These are phyloP conservation scores for Pythium rhizo-oryzae DNA, from an alignment of 352 stramenopile species.

Conservation along the genomic window DNA sequence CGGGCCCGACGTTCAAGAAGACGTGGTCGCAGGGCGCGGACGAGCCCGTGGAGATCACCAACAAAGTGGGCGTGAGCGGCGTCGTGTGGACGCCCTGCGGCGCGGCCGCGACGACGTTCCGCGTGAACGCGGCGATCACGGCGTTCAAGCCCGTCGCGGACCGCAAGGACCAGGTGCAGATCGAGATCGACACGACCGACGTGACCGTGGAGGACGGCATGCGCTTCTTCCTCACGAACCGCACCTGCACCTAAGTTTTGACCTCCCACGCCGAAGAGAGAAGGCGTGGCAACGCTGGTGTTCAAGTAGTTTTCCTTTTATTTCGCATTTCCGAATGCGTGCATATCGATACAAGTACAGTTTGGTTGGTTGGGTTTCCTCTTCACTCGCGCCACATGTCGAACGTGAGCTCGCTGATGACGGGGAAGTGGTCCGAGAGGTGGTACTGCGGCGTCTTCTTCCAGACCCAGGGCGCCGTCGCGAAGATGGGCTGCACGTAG, in stretches of 20 bases:
- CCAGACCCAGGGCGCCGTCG: constrained; percentile 58
- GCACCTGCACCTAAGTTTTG: not conserved
- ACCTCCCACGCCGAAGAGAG: not conserved
- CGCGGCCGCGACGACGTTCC: constrained; percentile 30
- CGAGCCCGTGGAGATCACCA: constrained; percentile 30
- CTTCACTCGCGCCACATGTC: constrained; percentile 53
- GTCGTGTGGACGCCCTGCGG: constrained; percentile 35
- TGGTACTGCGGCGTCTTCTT: constrained; percentile 65
- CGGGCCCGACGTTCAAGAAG: constrained; percentile 25
- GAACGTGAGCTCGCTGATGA: constrained; percentile 72
- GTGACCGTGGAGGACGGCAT: constrained; percentile 32
- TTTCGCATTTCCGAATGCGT: not conserved
- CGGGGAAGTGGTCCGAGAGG: constrained; percentile 79
- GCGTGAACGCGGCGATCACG: constrained; percentile 37
- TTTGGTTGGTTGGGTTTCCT: not conserved
- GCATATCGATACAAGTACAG: constrained; percentile 10
- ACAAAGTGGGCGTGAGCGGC: constrained; percentile 24
- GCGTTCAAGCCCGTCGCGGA: constrained; percentile 23
- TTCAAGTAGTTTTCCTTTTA: not conserved
- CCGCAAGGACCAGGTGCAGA: constrained; percentile 22
- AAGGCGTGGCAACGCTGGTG: no score
- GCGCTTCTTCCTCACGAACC: constrained; percentile 33
- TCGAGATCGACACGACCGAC: constrained; percentile 38
- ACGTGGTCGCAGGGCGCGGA: constrained; percentile 20
- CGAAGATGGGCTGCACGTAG: constrained; percentile 65